Conservation (phyloP, 106 monocot species). For the Apostasia ramifera region DNA sequence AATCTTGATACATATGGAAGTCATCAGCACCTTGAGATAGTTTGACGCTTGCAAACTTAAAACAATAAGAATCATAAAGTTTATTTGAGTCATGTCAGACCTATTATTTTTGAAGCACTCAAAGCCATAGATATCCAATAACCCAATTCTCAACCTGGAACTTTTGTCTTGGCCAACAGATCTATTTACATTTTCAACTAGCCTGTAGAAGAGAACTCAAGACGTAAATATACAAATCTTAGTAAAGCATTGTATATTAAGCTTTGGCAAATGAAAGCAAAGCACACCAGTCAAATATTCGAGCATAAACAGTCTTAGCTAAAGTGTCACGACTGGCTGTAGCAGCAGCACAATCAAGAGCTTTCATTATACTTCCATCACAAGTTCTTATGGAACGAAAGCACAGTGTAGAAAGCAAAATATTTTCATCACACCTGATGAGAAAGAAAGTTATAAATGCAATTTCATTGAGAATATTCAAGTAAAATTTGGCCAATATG, state of each 20-base stretch:
- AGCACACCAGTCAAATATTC: constrained; percentile 75
- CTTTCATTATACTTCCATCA: constrained; percentile 66
- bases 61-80: too few relatives aligned
- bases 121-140: constrained; percentile 86
- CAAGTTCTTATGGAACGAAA: constrained; percentile 58
- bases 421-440: constrained; percentile 45
- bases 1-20: not conserved
- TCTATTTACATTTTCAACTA: constrained; percentile 79
- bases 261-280: not conserved
- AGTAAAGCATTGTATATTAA: constrained; percentile 1
- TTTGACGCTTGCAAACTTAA: too few relatives aligned
- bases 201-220: constrained; percentile 34
- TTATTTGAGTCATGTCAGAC: constrained; percentile 9
- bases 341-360: constrained; percentile 63
- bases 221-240: constrained; percentile 1
- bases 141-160: constrained; percentile 58
- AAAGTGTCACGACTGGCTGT: constrained; percentile 63
- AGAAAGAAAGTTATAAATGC: not conserved
- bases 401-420: constrained; percentile 50
- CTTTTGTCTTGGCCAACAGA: constrained; percentile 72
- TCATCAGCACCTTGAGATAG: not conserved
- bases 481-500: too few relatives aligned
- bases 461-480: too few relatives aligned
- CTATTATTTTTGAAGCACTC: constrained; percentile 82
- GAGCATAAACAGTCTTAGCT: constrained; percentile 79